phyloP scores from a whole-genome alignment of 352 stramenopile species.

The Peronospora tabacina region DNA sequence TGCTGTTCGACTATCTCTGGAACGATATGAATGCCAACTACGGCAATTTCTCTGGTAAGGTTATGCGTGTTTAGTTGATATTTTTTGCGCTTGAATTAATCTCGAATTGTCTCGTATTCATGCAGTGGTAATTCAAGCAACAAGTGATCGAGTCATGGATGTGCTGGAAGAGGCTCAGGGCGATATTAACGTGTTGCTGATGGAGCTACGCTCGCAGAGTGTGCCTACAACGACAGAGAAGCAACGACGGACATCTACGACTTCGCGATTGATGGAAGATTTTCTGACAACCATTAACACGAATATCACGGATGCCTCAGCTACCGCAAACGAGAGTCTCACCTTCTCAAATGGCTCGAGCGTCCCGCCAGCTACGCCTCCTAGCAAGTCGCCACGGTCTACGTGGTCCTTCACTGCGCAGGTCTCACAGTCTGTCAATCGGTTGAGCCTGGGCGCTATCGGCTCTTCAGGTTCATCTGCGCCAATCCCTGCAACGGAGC shows the following conservation, averaged over 20 bases:
- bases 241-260: constrained; percentile 41
- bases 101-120: constrained; percentile 7
- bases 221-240: constrained; percentile 28
- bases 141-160: constrained; percentile 53
- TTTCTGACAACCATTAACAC: constrained; percentile 59
- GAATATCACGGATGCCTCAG: constrained; percentile 33
- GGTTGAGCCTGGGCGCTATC: constrained; percentile 24
- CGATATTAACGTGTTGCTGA: constrained; percentile 47
- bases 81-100: neutral
- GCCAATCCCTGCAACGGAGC: constrained; percentile 4
- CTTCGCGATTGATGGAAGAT: constrained; percentile 59
- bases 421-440: constrained; percentile 22
- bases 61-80: constrained; percentile 5
- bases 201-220: constrained; percentile 55
- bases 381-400: constrained; percentile 28
- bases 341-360: constrained; percentile 23
- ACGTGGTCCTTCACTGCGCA: constrained; percentile 32
- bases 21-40: constrained; percentile 84
- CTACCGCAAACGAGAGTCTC: constrained; percentile 22
- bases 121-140: constrained; percentile 75
- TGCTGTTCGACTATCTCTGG: constrained; percentile 81
- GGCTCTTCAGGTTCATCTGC: constrained; percentile 17
- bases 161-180: constrained; percentile 68
- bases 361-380: constrained; percentile 32
- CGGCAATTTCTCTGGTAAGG: constrained; percentile 64